phyloP scores from a whole-genome alignment of 495 filamentous ascomycete species.

The Cercophora scortea region DNA sequence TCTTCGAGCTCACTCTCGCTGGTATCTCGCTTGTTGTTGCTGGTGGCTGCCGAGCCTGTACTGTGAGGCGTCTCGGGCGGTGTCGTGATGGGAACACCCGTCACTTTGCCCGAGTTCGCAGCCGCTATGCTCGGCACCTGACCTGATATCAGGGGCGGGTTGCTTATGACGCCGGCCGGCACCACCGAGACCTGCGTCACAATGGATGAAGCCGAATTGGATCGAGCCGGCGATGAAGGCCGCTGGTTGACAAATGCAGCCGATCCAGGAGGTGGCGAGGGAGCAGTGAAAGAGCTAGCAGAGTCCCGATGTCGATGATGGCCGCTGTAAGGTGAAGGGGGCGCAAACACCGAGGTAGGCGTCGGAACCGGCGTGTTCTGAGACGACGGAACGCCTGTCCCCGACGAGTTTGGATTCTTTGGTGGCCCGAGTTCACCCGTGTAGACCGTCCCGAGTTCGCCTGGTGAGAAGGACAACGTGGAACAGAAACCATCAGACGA shows the following conservation, averaged over 20 bases:
- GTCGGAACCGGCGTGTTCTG: conserved; percentile 59
- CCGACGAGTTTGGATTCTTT: conserved; percentile 34
- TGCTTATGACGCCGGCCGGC: conserved; percentile 46
- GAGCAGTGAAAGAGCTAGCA: conserved; percentile 43
- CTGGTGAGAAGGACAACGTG: conserved; percentile 70
- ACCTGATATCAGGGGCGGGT: conserved; percentile 68
- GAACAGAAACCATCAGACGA: conserved; percentile 99
- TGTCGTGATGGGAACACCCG: conserved; percentile 54
- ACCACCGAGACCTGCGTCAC: conserved; percentile 46
- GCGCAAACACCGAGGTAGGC: conserved; percentile 50
- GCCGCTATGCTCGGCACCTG: conserved; percentile 68
- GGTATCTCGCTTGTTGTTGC: conserved; percentile 53
- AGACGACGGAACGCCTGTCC: conserved; percentile 37
- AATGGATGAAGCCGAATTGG: conserved; percentile 81
- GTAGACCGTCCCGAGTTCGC: conserved; percentile 84
- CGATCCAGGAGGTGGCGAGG: conserved; percentile 44
- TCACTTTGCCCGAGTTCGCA: conserved; percentile 51
- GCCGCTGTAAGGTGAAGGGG: conserved; percentile 48
- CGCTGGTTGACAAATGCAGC: conserved; percentile 42
- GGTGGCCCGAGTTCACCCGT: conserved; percentile 53
- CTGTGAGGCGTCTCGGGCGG: conserved; percentile 72
- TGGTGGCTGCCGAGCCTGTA: conserved; percentile 32
- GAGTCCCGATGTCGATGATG: conserved; percentile 44
- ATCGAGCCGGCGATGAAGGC: conserved; percentile 69
- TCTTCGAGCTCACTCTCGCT: conserved; percentile 45